Evolutionary conservation across 371 early-diverging fungal species (phyloP).

Genomic region (Rhizopus sp.): DNA sequence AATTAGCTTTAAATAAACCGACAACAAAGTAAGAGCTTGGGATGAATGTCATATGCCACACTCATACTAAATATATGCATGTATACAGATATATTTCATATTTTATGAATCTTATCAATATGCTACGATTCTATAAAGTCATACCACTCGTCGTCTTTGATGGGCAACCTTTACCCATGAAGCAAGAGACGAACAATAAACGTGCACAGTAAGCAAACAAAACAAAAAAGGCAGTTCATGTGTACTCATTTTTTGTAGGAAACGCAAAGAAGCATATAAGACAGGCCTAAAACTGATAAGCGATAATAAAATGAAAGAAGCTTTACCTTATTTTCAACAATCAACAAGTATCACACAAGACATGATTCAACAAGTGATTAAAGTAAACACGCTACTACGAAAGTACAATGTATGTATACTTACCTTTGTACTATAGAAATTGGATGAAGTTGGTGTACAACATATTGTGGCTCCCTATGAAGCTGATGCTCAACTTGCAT

Average conservation of each 20-base stretch:
- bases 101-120: conserved; percentile 71
- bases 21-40: conserved; percentile 62
- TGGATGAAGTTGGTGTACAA: conserved; percentile 66
- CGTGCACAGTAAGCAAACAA: conserved; percentile 52
- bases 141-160: conserved; percentile 96
- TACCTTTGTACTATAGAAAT: conserved; percentile 38
- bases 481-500: conserved; percentile 98
- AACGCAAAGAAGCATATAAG: conserved; percentile 55
- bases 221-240: not conserved
- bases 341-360: conserved; percentile 73
- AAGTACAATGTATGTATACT: conserved; percentile 3
- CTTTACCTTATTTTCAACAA: conserved; percentile 71
- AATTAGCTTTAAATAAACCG: conserved; percentile 62
- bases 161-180: conserved; percentile 90
- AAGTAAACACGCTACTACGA: not conserved
- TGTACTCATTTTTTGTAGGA: conserved; percentile 27
- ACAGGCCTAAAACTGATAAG: conserved; percentile 51
- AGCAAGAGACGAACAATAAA: conserved; percentile 74
- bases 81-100: conserved; percentile 71
- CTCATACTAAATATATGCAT: not conserved
- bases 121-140: conserved; percentile 73
- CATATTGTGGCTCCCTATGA: conserved; percentile 98
- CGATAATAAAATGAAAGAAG: conserved; percentile 59
- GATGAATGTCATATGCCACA: not conserved
- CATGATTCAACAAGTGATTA: conserved; percentile 80